These are phyloP conservation scores for Carex cristatella DNA, from an alignment of 176 grass and related monocot genomes.

Conservation along the genomic window DNA sequence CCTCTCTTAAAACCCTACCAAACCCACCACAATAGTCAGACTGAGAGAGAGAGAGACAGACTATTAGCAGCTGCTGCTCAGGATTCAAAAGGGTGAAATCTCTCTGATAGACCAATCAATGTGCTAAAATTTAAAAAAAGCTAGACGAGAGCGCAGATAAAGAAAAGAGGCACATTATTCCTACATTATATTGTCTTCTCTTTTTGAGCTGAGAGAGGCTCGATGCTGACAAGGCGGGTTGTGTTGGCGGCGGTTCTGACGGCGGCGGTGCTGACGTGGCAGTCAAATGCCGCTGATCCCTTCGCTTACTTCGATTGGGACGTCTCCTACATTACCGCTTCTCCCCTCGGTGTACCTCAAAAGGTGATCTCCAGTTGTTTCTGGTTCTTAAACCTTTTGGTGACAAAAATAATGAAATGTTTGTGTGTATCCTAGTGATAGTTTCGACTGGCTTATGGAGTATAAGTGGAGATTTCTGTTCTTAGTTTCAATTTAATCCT, in stretches of 20 bases:
- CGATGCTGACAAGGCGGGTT: slow-evolving; percentile 26
- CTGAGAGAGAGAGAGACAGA: background rate
- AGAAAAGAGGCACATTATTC: background rate
- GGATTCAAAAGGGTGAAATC: background rate
- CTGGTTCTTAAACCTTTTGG: background rate
- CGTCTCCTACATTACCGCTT: slow-evolving; percentile 77
- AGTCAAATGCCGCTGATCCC: slow-evolving; percentile 47
- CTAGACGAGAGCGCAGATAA: background rate
- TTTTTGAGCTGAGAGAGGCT: background rate
- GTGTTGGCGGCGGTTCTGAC: background rate
- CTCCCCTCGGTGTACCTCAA: slow-evolving; percentile 68
- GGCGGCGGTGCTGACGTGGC: slow-evolving; percentile 27
- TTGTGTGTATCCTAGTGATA: background rate
- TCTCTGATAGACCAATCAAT: background rate
- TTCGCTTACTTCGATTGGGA: slow-evolving; percentile 75
- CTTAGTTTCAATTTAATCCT: background rate
- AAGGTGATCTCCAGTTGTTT: slow-evolving; percentile 26
- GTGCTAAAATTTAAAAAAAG: background rate
- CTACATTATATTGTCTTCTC: slow-evolving; percentile 5
- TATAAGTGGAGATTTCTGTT: background rate
- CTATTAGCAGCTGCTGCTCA: background rate
- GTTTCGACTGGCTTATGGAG: background rate
- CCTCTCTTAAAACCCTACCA: slow-evolving; percentile 17
- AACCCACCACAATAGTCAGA: background rate
- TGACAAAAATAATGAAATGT: background rate